A percentile compares a stretch with the other conserved stretches of the same genome.
phyloP scores from a whole-genome alignment of 495 filamentous ascomycete genomes.

The Aspergillus avenaceus region DNA sequence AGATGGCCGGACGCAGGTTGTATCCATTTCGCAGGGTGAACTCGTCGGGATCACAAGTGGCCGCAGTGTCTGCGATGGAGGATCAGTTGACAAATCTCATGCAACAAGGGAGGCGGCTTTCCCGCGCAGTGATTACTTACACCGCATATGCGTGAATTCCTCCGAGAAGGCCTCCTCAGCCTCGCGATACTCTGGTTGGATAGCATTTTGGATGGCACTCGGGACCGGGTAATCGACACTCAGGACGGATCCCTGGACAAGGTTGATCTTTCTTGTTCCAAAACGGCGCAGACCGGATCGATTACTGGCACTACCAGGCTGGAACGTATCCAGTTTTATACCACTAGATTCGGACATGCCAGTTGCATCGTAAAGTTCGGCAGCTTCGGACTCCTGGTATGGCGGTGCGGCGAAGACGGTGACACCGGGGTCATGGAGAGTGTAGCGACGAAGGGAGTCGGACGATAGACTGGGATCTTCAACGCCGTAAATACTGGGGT shows the following conservation, averaged over 20 bases:
- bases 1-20: constrained; percentile 96
- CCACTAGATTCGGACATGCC: constrained; percentile 11
- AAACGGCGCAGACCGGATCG: constrained; percentile 77
- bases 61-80: constrained; percentile 70
- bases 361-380: constrained; percentile 21
- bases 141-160: constrained; percentile 96
- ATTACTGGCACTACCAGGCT: constrained; percentile 79
- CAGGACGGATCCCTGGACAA: constrained; percentile 90
- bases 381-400: constrained; percentile 53
- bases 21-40: constrained; percentile 98
- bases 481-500: constrained; percentile 50
- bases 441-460: constrained; percentile 35
- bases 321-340: constrained; percentile 50
- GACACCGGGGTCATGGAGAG: constrained; percentile 31
- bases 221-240: constrained; percentile 97
- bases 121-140: too few species aligned
- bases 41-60: constrained; percentile 96
- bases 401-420: constrained; percentile 41
- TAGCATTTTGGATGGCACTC: constrained; percentile 92
- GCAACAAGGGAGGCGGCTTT: not conserved
- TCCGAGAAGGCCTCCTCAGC: constrained; percentile 70
- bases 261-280: constrained; percentile 90
- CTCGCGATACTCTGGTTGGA: constrained; percentile 88
- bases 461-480: constrained; percentile 70
- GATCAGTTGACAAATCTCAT: not conserved